These are phyloP conservation scores for Cordia subcordata DNA, from an alignment of 257 asterid genomes.

Conservation along the genomic window DNA sequence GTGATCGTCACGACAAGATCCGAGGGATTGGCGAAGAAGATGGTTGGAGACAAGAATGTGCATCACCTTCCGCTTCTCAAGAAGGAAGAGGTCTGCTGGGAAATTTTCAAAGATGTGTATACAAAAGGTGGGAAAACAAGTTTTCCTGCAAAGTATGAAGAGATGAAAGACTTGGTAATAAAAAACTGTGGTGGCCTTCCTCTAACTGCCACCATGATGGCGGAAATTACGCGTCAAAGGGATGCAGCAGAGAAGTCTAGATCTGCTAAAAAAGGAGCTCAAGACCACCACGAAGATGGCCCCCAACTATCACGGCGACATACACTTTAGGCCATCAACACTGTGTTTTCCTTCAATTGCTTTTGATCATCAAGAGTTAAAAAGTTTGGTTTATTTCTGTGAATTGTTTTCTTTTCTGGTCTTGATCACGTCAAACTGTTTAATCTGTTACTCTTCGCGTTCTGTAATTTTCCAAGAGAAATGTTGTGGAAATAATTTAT, in stretches of 20 bases:
- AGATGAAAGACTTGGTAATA: constrained; percentile 8
- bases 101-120: constrained; percentile 22
- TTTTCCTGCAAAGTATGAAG: not conserved
- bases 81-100: constrained; percentile 35
- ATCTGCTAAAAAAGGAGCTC: too few relatives aligned
- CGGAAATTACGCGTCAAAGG: constrained; percentile 15
- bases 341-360: too few relatives aligned
- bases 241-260: not conserved
- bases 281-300: too few relatives aligned
- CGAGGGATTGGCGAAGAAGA: constrained; percentile 12
- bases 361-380: too few relatives aligned
- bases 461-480: too few relatives aligned
- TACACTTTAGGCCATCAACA: too few relatives aligned
- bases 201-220: constrained; percentile 41
- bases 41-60: constrained; percentile 29
- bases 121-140: constrained; percentile 3
- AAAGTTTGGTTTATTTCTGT: too few relatives aligned
- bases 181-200: constrained; percentile 36
- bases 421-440: too few relatives aligned
- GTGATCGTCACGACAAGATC: constrained; percentile 32
- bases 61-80: constrained; percentile 22
- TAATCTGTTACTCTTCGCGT: too few relatives aligned
- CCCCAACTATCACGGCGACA: too few relatives aligned
- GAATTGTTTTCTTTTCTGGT: too few relatives aligned
- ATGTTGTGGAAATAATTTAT: too few relatives aligned